Evolutionary conservation across 23 red algal species (phyloP).

Genomic region (Pyropia haitanensis): DNA sequence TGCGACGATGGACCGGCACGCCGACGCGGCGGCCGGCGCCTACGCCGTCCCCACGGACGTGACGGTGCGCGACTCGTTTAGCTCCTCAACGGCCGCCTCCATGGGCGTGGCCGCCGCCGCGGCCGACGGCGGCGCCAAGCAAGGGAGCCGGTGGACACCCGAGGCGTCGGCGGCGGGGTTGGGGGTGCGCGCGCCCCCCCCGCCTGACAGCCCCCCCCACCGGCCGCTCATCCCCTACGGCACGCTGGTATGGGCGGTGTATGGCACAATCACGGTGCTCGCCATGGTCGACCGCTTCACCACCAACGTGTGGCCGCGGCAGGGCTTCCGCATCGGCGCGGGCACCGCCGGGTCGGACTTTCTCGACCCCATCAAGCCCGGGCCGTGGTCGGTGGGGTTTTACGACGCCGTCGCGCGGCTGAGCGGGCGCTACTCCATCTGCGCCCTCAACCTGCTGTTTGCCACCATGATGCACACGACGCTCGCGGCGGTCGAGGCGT

Average conservation of each 20-base stretch:
- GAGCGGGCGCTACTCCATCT: slow-evolving; percentile 19
- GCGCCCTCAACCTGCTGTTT: slow-evolving; percentile 17
- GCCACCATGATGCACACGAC: slow-evolving; percentile 17
- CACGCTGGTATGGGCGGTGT: slow-evolving; percentile 14
- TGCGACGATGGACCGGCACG: too few species aligned
- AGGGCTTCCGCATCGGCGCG: slow-evolving; percentile 16
- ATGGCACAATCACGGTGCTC: slow-evolving; percentile 10
- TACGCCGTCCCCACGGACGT: too few species aligned
- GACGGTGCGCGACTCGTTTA: too few species aligned
- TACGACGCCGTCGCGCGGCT: slow-evolving; percentile 18
- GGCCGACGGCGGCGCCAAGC: too few species aligned
- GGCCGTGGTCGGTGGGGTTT: slow-evolving; percentile 19
- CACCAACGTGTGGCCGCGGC: slow-evolving; percentile 21
- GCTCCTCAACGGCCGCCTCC: too few species aligned
- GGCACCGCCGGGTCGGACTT: slow-evolving; percentile 21
- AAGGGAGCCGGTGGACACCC: too few species aligned
- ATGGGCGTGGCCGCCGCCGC: too few species aligned
- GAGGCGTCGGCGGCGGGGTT: too few species aligned
- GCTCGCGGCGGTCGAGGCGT: neutral
- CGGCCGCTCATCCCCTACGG: slow-evolving; percentile 20
- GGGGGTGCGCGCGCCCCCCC: too few species aligned
- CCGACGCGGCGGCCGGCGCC: too few species aligned
- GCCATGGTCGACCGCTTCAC: slow-evolving; percentile 21
- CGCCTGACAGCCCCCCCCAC: neutral
- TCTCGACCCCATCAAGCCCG: slow-evolving; percentile 10